Percentiles rank a stretch among this genome's conserved stretches.
Conservation (phyloP, 371 early-diverging fungal genomes). For the Rhizopus microsporus region DNA sequence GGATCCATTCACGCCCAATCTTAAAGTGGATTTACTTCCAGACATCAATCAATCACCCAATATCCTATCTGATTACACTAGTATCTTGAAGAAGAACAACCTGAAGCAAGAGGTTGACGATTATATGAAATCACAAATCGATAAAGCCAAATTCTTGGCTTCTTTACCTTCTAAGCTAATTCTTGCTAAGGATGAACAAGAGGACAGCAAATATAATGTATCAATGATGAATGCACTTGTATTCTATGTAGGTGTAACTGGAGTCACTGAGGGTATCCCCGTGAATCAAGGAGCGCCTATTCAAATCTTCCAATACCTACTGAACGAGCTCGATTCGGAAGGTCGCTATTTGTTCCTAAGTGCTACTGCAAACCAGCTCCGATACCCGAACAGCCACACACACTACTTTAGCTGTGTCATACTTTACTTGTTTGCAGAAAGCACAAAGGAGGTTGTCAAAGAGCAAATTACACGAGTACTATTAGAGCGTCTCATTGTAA, state of each 20-base stretch:
- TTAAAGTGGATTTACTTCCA: conserved; percentile 89
- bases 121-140: conserved; percentile 43
- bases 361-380: conserved; percentile 95
- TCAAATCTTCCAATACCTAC: conserved; percentile 83
- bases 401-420: conserved; percentile 90
- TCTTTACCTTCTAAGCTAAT: conserved; percentile 2
- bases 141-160: conserved; percentile 3
- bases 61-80: conserved; percentile 82
- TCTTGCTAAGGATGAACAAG: conserved; percentile 13
- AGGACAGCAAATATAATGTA: conserved; percentile 70
- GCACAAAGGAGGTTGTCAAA: conserved; percentile 80
- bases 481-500: conserved; percentile 93
- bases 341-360: conserved; percentile 88
- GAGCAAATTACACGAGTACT: conserved; percentile 95
- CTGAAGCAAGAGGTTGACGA: conserved; percentile 76
- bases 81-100: conserved; percentile 49
- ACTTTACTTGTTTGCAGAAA: conserved; percentile 85
- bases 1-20: conserved; percentile 94
- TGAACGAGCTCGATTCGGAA: conserved; percentile 81
- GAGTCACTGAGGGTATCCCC: conserved; percentile 64
- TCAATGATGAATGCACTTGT: conserved; percentile 87
- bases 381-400: conserved; percentile 97
- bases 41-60: conserved; percentile 85
- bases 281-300: conserved; percentile 77
- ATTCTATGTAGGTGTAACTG: conserved; percentile 83